Percentiles rank a stretch among this genome's conserved stretches.
Conservation (phyloP, 805 yeast genomes). For the Candida krabiensis region DNA sequence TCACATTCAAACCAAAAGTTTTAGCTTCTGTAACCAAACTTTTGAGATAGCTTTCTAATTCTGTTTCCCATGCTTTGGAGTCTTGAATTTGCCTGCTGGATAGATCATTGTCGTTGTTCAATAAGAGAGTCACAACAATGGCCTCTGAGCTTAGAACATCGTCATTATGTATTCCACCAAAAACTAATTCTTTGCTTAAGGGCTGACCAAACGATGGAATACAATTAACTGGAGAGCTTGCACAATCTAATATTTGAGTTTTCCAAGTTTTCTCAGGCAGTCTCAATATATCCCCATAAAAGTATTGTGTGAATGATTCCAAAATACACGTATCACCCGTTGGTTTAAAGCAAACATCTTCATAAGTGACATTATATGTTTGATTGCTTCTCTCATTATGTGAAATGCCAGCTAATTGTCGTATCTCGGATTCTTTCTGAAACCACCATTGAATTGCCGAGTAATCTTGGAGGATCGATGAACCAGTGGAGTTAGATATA, state of each 20-base stretch:
- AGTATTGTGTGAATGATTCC: conserved; percentile 88
- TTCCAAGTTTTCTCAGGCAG: conserved; percentile 59
- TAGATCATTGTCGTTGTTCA: conserved; percentile 53
- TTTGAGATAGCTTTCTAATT: conserved; percentile 55
- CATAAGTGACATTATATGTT: conserved; percentile 35
- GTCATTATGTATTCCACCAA: conserved; percentile 52
- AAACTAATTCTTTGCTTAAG: conserved; percentile 64
- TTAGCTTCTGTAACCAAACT: conserved; percentile 48
- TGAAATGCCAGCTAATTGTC: conserved; percentile 27
- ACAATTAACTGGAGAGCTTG: conserved; percentile 83
- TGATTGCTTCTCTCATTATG: conserved; percentile 10
- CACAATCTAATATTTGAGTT: conserved; percentile 53
- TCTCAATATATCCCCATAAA: conserved; percentile 57
- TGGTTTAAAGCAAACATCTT: conserved; percentile 83
- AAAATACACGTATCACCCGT: conserved; percentile 76
- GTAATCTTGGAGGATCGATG: conserved; percentile 61
- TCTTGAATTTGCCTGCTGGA: conserved; percentile 37
- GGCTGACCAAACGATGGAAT: conserved; percentile 92
- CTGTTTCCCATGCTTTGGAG: conserved; percentile 68
- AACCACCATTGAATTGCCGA: conserved; percentile 86
- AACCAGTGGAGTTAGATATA: conserved; percentile 65
- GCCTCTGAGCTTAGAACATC: conserved; percentile 65
- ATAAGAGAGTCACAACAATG: conserved; percentile 70
- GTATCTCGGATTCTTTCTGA: conserved; percentile 63
- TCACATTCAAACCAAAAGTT: conserved; percentile 54